These are phyloP conservation scores for Pterulicium gracile DNA, from an alignment of 1,284 basidiomycete genomes.

Conservation along the genomic window DNA sequence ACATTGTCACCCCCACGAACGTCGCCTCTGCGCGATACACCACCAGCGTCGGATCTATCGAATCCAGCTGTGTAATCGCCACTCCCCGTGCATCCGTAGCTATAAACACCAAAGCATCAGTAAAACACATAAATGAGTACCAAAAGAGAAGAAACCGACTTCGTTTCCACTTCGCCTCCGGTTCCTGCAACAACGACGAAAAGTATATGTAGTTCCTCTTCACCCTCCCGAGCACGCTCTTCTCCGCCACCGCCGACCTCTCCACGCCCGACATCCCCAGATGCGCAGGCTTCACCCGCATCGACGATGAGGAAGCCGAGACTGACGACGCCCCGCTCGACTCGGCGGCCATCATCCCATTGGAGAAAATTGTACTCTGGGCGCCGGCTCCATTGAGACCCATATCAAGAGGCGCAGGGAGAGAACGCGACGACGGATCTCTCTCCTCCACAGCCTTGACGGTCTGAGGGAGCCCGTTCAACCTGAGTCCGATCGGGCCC, in stretches of 20 bases:
- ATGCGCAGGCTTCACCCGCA: slow-evolving; percentile 1
- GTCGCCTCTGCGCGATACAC: slow-evolving; percentile 96
- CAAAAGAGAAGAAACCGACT: slow-evolving; percentile 34
- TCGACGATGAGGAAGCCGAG: not conserved
- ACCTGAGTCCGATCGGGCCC: slow-evolving; percentile 34
- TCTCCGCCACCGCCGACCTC: slow-evolving; percentile 56
- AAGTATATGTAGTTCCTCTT: slow-evolving; percentile 97
- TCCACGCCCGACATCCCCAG: slow-evolving; percentile 25
- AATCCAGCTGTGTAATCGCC: slow-evolving; percentile 91
- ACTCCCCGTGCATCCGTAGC: slow-evolving; percentile 84
- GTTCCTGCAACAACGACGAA: slow-evolving; percentile 93
- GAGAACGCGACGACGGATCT: slow-evolving; percentile 44
- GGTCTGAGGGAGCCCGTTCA: slow-evolving; percentile 75
- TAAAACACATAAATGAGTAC: slow-evolving; percentile 8
- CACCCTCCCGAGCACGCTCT: slow-evolving; percentile 75
- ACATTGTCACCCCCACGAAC: slow-evolving; percentile 92
- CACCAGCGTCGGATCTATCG: slow-evolving; percentile 93
- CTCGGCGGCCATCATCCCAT: not conserved
- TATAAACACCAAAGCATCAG: slow-evolving; percentile 16
- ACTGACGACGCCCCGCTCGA: too few species aligned
- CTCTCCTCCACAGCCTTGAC: slow-evolving; percentile 58
- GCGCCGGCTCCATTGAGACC: not conserved
- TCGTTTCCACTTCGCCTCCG: slow-evolving; percentile 94
- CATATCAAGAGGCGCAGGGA: slow-evolving; percentile 7
- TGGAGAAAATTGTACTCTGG: not conserved